Evolutionary conservation across 139 green algal species (phyloP), one percentile per base, ranked within the genome.

Genomic region (Chlamydomonas eustigma): DNA sequence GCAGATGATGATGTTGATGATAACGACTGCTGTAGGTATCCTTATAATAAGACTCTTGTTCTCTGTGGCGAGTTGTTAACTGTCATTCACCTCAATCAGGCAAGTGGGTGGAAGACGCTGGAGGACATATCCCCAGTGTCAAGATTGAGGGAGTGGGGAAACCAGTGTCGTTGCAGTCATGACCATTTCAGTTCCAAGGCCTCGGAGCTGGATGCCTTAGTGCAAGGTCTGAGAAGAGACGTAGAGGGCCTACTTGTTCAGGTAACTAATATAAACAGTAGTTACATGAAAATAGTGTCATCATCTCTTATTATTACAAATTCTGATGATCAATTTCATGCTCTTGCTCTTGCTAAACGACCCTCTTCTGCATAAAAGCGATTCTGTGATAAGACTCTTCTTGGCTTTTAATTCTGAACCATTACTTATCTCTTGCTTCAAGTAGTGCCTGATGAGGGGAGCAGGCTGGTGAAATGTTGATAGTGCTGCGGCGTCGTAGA

Each of bases 231-330:
- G 73, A 83, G 87, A 71, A 34, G 44, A 0, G 91, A 94, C 51
- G 90, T 98, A 74, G 91, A 97, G 87, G 86, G 82, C 18, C 85
- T 97, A 28, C 91, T 97, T 50, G 88, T 94, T 86, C 81, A 89
- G 78, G 69, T 80, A 28, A 28, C 22, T 22, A 58, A 28, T 37
- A 28, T 25, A 28, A 68, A 28, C n/a, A 6, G 52, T n/a, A n/a
- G n/a, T n/a, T n/a, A n/a, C n/a, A n/a, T n/a, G n/a, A n/a, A n/a
- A n/a, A n/a, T n/a, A n/a, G n/a, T n/a, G n/a, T n/a, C n/a, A n/a
- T n/a, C n/a, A n/a, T n/a, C n/a, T n/a, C n/a, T n/a, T n/a, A n/a
- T n/a, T n/a, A n/a, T n/a, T n/a, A n/a, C n/a, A n/a, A n/a, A n/a
- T n/a, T n/a, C n/a, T n/a, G n/a, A n/a, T n/a, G n/a, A n/a, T n/a